Conservation (phyloP, 768 basidiomycete species). For the Panaeolus cyanescens region DNA sequence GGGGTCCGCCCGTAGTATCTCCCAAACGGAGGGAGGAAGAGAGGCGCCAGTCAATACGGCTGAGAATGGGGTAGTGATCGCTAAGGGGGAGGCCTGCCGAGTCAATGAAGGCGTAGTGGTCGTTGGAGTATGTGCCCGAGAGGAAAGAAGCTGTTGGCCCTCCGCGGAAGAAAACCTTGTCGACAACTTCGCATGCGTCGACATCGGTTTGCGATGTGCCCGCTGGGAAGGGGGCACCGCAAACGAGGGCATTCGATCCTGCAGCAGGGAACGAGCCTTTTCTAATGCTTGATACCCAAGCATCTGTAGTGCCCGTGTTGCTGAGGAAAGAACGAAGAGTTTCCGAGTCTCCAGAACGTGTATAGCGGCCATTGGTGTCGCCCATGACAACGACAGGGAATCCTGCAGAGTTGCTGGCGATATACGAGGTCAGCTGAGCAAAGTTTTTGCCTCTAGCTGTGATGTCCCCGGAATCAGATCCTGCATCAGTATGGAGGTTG, state of each 20-base stretch:
- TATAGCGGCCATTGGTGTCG: conserved; percentile 39
- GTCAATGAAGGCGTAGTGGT: conserved; percentile 32
- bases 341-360: conserved; percentile 30
- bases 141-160: conserved; percentile 22
- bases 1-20: conserved; percentile 34
- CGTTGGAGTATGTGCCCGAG: conserved; percentile 29
- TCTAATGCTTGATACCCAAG: conserved; percentile 31
- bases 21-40: conserved; percentile 30
- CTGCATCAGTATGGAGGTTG: conserved; percentile 41
- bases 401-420: conserved; percentile 28
- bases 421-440: conserved; percentile 31
- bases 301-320: conserved; percentile 24
- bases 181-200: conserved; percentile 38
- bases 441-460: conserved; percentile 32
- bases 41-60: conserved; percentile 29
- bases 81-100: conserved; percentile 29
- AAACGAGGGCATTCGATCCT: conserved; percentile 27
- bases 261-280: conserved; percentile 26
- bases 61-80: conserved; percentile 37
- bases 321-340: conserved; percentile 22
- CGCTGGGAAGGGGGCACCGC: conserved; percentile 30
- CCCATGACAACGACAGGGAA: conserved; percentile 39
- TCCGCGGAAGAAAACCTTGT: conserved; percentile 35
- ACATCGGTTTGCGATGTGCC: conserved; percentile 27
- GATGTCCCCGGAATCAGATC: conserved; percentile 31